Evolutionary conservation across 352 stramenopile genomes (phyloP).

Genomic region (Albugo candida): DNA sequence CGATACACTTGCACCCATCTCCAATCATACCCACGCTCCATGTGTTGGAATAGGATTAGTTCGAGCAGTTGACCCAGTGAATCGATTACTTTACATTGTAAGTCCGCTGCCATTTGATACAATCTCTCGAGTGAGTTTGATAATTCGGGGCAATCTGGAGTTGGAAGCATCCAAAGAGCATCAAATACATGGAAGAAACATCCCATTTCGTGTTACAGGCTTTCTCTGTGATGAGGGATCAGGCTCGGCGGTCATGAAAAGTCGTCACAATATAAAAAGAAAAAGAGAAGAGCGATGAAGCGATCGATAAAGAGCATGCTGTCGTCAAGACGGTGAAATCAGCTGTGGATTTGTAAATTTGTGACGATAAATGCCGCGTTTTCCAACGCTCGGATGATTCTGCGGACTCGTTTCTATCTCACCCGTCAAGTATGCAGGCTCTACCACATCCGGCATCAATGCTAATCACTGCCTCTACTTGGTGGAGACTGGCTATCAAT

Average conservation of each 20-base stretch:
- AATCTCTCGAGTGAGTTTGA: slow-evolving; percentile 44
- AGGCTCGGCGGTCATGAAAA: slow-evolving; percentile 59
- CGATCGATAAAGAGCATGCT: too few species aligned
- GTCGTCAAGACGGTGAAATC: too few species aligned
- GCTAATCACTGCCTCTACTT: too few species aligned
- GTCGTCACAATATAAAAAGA: slow-evolving; percentile 74
- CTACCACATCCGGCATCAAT: too few species aligned
- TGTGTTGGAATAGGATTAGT: slow-evolving; percentile 50
- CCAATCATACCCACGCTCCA: slow-evolving; percentile 40
- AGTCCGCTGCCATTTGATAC: slow-evolving; percentile 33
- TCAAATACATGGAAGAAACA: background rate
- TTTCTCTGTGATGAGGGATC: slow-evolving; percentile 52
- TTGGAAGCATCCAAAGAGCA: slow-evolving; percentile 23
- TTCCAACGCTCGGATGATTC: too few species aligned
- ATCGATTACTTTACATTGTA: slow-evolving; percentile 37
- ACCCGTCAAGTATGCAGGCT: too few species aligned
- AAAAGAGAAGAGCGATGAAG: slow-evolving; percentile 32
- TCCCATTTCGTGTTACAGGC: slow-evolving; percentile 45
- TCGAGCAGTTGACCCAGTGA: slow-evolving; percentile 30
- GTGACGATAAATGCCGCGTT: too few species aligned
- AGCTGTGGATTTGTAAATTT: too few species aligned
- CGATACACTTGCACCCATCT: slow-evolving; percentile 7
- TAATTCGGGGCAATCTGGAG: slow-evolving; percentile 44
- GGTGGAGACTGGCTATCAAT: too few species aligned
- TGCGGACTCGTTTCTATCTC: too few species aligned